Evolutionary conservation across 2,329 filamentous ascomycete species (phyloP).

Genomic region (Penicillium sp.): DNA sequence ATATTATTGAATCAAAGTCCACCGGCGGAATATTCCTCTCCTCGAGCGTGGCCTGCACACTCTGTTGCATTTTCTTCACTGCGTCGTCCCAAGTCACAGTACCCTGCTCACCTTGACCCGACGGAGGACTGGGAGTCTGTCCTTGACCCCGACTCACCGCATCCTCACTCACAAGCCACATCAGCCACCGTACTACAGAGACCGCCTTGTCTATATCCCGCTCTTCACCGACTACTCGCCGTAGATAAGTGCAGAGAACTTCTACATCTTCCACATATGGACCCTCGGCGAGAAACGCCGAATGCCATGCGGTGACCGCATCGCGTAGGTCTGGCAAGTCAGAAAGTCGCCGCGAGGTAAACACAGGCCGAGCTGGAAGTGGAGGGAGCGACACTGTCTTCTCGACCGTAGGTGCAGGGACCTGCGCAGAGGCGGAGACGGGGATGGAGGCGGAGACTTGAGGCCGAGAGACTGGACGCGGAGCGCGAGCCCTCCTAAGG

Average conservation of each 20-base stretch:
- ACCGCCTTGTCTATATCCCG: slow-evolving; percentile 69
- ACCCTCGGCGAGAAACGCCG: slow-evolving; percentile 63
- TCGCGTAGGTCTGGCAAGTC: slow-evolving; percentile 60
- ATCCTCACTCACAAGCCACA: slow-evolving; percentile 35
- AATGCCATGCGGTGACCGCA: slow-evolving; percentile 71
- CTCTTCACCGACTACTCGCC: slow-evolving; percentile 67
- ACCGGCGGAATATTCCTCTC: slow-evolving; percentile 44
- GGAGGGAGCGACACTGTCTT: slow-evolving; percentile 41
- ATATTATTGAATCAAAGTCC: slow-evolving; percentile 30
- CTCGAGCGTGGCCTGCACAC: slow-evolving; percentile 39
- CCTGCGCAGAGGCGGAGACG: slow-evolving; percentile 5
- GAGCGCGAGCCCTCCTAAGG: slow-evolving; percentile 48
- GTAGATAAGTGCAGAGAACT: slow-evolving; percentile 67
- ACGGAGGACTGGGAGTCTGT: slow-evolving; percentile 26
- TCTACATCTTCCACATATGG: slow-evolving; percentile 74
- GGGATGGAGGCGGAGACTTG: slow-evolving; percentile 14
- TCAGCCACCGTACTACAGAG: slow-evolving; percentile 61
- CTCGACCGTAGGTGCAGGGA: slow-evolving; percentile 9
- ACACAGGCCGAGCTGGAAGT: slow-evolving; percentile 51
- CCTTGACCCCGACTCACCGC: slow-evolving; percentile 34
- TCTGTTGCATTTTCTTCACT: slow-evolving; percentile 36
- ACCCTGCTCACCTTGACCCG: slow-evolving; percentile 20
- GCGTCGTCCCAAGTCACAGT: slow-evolving; percentile 31
- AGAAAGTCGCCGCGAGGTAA: slow-evolving; percentile 55
- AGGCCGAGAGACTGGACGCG: slow-evolving; percentile 19